Evolutionary conservation across 1,284 basidiomycete species (phyloP).

Genomic region (Peniophora sp.): DNA sequence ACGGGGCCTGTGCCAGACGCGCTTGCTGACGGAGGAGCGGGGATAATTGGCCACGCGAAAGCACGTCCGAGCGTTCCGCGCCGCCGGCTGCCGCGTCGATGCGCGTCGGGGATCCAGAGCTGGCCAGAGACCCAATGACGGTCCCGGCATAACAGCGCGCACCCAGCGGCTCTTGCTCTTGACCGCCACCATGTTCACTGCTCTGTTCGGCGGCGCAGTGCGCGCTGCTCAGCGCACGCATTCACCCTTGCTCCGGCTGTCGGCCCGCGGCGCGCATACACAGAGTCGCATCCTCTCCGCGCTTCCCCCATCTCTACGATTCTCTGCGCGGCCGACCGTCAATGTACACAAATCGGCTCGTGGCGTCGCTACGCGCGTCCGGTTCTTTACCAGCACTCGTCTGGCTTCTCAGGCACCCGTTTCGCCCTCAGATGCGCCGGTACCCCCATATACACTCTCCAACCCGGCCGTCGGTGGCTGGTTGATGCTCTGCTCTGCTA

Average conservation of each 20-base stretch:
- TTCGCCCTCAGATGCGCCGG: conserved; percentile 29
- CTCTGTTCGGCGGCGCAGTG: not conserved
- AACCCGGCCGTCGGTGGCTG: conserved; percentile 74
- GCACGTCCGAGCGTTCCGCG: not conserved
- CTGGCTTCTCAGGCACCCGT: conserved; percentile 7
- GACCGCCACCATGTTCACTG: conserved; percentile 1
- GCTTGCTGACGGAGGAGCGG: not conserved
- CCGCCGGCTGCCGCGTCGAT: not conserved
- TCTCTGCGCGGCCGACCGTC: not conserved
- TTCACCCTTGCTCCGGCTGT: not conserved
- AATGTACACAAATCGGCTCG: not conserved
- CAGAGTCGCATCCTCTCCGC: not conserved
- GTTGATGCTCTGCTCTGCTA: conserved; percentile 75
- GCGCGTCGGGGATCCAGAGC: not conserved
- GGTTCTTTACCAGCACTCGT: conserved; percentile 1
- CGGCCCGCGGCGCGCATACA: not conserved
- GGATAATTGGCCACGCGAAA: too few species aligned
- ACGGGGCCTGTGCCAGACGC: not conserved
- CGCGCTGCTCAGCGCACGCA: not conserved
- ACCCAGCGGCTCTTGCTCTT: not conserved
- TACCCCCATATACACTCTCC: conserved; percentile 34
- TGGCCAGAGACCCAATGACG: too few species aligned
- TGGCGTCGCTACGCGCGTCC: conserved; percentile 1
- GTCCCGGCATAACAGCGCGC: not conserved
- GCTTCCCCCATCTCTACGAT: not conserved